These are phyloP conservation scores for Ormosia emarginata DNA, from an alignment of 306 rosid genomes.

Conservation along the genomic window DNA sequence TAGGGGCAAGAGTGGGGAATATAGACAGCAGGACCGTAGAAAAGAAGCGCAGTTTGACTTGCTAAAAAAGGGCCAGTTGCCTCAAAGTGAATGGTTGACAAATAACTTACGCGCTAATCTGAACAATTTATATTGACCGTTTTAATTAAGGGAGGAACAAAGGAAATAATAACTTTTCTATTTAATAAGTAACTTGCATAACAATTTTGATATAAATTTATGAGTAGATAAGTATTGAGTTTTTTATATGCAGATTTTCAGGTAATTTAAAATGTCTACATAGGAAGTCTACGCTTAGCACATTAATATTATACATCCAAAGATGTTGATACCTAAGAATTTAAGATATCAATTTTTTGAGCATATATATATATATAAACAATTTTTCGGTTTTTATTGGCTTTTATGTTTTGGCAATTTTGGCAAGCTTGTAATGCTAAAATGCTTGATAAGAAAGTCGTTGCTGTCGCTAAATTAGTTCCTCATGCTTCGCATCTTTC, in stretches of 20 bases:
- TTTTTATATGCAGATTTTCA: neutral
- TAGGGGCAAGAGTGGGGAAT: neutral
- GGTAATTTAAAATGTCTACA: neutral
- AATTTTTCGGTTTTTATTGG: neutral
- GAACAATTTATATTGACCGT: neutral
- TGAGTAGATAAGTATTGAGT: neutral
- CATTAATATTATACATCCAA: neutral
- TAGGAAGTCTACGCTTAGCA: neutral
- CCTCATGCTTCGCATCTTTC: neutral
- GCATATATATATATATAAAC: neutral
- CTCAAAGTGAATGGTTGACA: slow-evolving; percentile 28
- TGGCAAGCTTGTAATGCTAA: neutral
- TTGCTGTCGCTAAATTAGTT: neutral
- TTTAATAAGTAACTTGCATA: neutral
- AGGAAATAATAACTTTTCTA: neutral
- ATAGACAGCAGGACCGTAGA: neutral
- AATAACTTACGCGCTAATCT: neutral
- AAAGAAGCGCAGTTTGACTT: slow-evolving; percentile 23
- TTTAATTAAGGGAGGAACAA: neutral
- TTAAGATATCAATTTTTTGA: no score
- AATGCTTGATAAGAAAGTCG: neutral
- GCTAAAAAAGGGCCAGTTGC: slow-evolving; percentile 11
- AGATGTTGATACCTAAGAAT: no score
- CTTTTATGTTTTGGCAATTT: neutral
- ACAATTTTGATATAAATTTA: neutral